A percentile compares a stretch with the other conserved stretches of the same genome.
Evolutionary conservation across 345 rosid species (phyloP).

Genomic region (Sonneratia caseolaris): DNA sequence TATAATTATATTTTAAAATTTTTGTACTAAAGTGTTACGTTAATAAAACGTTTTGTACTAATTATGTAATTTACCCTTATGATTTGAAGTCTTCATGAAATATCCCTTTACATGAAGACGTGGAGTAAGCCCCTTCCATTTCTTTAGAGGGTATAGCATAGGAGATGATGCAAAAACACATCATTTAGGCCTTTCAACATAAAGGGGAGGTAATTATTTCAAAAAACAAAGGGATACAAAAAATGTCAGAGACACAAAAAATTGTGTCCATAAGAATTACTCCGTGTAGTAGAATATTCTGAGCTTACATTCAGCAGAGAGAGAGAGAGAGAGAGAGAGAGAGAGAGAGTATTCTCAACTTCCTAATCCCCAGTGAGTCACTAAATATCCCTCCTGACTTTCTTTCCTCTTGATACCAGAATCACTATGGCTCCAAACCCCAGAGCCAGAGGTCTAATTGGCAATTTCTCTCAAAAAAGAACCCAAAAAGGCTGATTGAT

Average conservation of each 20-base stretch:
- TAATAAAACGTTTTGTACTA: too few species aligned
- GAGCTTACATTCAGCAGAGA: not conserved
- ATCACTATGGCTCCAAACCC: not conserved
- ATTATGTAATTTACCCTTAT: too few species aligned
- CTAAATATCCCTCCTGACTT: too few species aligned
- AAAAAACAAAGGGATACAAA: too few species aligned
- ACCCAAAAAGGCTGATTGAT: not conserved
- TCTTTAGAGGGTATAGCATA: not conserved
- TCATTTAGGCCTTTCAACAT: not conserved
- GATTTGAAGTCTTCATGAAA: constrained; percentile 5
- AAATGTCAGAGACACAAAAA: too few species aligned
- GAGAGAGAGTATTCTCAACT: too few species aligned
- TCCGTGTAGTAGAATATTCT: not conserved
- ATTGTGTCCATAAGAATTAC: not conserved
- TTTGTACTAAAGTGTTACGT: too few species aligned
- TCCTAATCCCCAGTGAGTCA: too few species aligned
- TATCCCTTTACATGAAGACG: constrained; percentile 25
- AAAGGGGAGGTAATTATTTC: not conserved
- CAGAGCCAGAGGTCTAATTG: not conserved
- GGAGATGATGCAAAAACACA: not conserved
- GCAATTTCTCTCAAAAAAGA: not conserved
- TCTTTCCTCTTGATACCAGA: not conserved
- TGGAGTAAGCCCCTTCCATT: constrained; percentile 10
- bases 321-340: too few species aligned
- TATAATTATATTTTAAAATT: too few species aligned